A percentile compares a stretch with the other conserved stretches of the same genome.
These are phyloP conservation scores for Trichoderma sp. DNA, from an alignment of 2,329 filamentous ascomycete species.

Conservation along the genomic window DNA sequence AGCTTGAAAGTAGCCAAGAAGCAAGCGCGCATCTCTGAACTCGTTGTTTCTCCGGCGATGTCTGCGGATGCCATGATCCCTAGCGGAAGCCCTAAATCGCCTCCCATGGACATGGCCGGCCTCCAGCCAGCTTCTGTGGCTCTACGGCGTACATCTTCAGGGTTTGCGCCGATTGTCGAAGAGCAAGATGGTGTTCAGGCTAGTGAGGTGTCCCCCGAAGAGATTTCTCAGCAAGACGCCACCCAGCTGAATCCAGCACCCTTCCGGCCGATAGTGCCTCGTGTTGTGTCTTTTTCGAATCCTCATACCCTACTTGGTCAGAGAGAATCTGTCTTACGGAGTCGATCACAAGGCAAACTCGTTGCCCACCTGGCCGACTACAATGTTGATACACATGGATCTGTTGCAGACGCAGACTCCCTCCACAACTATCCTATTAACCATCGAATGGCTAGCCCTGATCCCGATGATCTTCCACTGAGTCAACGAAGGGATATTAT, in stretches of 20 bases:
- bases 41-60: neutral
- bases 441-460: conserved; percentile 41
- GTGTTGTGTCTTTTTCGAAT: conserved; percentile 55
- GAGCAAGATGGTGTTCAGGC: conserved; percentile 39
- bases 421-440: conserved; percentile 45
- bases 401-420: conserved; percentile 49
- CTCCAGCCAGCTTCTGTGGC: conserved; percentile 33
- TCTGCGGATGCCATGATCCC: conserved; percentile 13
- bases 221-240: conserved; percentile 7
- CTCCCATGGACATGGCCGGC: conserved; percentile 31
- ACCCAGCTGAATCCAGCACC: conserved; percentile 34
- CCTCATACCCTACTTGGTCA: conserved; percentile 61
- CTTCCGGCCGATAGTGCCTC: conserved; percentile 44
- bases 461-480: conserved; percentile 71
- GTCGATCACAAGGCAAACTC: conserved; percentile 52
- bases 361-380: conserved; percentile 37
- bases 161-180: conserved; percentile 51
- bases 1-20: conserved; percentile 27
- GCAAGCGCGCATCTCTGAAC: neutral
- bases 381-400: conserved; percentile 33
- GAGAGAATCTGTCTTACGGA: conserved; percentile 58
- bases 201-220: conserved; percentile 33
- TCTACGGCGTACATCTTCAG: conserved; percentile 37
- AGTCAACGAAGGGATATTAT: conserved; percentile 68
- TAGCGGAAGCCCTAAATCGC: conserved; percentile 33